A percentile compares a stretch with the other conserved stretches of the same genome.
Conservation (phyloP, 768 basidiomycete species). For the Lentinus brumalis region DNA sequence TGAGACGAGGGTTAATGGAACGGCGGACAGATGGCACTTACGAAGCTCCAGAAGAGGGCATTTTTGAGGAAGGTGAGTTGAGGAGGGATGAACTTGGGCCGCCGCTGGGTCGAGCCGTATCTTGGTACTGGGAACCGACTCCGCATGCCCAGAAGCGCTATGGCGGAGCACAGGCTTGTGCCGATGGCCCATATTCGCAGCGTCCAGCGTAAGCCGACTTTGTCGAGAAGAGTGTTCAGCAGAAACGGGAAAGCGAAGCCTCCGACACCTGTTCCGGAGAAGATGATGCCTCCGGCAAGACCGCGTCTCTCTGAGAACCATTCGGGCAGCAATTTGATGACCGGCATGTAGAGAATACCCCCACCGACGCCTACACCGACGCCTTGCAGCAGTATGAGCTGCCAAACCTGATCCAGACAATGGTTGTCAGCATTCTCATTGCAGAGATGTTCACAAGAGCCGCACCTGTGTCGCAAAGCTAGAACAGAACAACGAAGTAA, state of each 20-base stretch:
- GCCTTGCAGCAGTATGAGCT: conserved; percentile 26
- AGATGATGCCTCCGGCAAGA: conserved; percentile 26
- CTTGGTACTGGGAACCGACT: conserved; percentile 23
- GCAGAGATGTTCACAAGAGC: no score
- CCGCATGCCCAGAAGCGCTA: conserved; percentile 20
- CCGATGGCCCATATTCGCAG: conserved; percentile 23
- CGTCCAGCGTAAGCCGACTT: conserved; percentile 25
- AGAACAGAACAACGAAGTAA: conserved; percentile 15
- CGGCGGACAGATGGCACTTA: conserved; percentile 3
- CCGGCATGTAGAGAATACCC: conserved; percentile 17
- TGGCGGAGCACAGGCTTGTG: conserved; percentile 14
- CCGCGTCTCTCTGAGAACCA: conserved; percentile 26
- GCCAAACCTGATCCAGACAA: conserved; percentile 22
- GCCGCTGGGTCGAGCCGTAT: conserved; percentile 10
- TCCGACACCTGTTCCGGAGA: conserved; percentile 25
- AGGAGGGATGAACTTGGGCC: conserved; percentile 19
- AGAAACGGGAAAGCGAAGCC: conserved; percentile 26
- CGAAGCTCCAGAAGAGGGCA: conserved; percentile 23
- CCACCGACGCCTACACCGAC: conserved; percentile 24
- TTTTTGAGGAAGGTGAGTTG: conserved; percentile 20
- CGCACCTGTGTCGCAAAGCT: conserved; percentile 21
- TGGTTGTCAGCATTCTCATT: conserved; percentile 6
- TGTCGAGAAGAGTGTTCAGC: conserved; percentile 20
- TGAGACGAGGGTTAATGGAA: background rate
- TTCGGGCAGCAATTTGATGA: conserved; percentile 21